Evolutionary conservation across 495 filamentous ascomycete genomes (phyloP), one percentile per base, ranked within the genome.

Genomic region (Hypoxylon subgilvum): DNA sequence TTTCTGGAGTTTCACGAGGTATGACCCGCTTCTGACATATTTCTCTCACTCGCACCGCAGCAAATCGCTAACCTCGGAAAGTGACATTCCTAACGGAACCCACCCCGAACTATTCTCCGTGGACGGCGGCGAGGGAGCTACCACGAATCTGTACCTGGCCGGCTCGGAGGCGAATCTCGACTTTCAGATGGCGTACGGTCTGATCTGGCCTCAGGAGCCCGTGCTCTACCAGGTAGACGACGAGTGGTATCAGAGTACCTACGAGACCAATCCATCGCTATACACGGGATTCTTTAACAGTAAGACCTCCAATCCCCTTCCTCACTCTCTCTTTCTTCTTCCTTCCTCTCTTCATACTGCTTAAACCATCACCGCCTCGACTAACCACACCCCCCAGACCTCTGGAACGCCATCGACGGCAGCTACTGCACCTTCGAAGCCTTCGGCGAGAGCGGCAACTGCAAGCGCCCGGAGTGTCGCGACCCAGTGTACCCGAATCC

Each of bases 401-500:
- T 86, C 63, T 76, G 82, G 52, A 81, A 86, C 54, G 83, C 82
- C n/a, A 81, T 86, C 34, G 85, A 86, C 53, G 84, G 82, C n/a
- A 82, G 80, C 25, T 85, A 86, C 65, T 86, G 78, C 71, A 41
- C 76, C 6, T 79, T 74, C 17, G 75, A 79, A n/a, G 82, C 66
- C 0, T 72, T 44, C 50, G 63, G 57, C n/a, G 60, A 69, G 19
- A 46, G 32, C 2, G 69, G 69, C n/a, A 72, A 72, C 39, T 72
- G 69, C 61, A 43, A 41, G 49, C 58, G 67, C 0, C 51, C 49
- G 41, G 61, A 61, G 27, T 67, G 57, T 45, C 69, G 76, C 32
- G 84, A 85, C 55, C 78, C 81, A 0, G 60, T 71, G 6, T 88
- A 88, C 54, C 83, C 84, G 4, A 76, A 86, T 68, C 72, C 76